Percentiles rank a stretch among this genome's conserved stretches.
phyloP scores from a whole-genome alignment of 148 eudicot species.

The Chenopodium suecicum region DNA sequence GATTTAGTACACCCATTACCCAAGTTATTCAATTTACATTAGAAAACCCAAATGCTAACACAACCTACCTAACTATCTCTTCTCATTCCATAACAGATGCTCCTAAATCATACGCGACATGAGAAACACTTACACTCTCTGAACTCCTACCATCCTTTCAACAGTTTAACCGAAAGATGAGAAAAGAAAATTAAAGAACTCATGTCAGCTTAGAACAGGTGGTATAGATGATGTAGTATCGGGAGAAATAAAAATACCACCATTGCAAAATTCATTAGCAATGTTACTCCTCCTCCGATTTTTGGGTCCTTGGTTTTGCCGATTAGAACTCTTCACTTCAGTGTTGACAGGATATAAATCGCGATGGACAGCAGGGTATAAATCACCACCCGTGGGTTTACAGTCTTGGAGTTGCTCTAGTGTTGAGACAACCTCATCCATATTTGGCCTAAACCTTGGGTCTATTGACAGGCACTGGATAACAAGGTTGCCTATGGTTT shows the following conservation, averaged over 20 bases:
- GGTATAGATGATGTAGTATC: not conserved
- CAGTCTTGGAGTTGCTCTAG: constrained; percentile 55
- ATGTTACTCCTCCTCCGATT: constrained; percentile 5
- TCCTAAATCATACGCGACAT: not conserved
- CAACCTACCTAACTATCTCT: constrained; percentile 6
- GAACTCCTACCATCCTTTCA: not conserved
- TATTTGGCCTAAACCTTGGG: constrained; percentile 64
- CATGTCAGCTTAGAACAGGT: constrained; percentile 20
- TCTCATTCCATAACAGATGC: constrained; percentile 4
- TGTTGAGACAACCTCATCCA: constrained; percentile 59
- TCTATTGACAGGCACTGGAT: constrained; percentile 64
- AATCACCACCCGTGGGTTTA: not conserved
- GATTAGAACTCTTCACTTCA: not conserved
- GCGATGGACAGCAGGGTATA: constrained; percentile 2
- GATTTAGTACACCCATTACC: not conserved
- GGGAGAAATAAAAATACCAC: constrained; percentile 10
- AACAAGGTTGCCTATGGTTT: constrained; percentile 51
- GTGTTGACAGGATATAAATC: constrained; percentile 25
- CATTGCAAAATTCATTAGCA: constrained; percentile 7
- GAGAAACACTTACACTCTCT: not conserved
- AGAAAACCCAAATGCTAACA: not conserved
- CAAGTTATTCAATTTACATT: constrained; percentile 1
- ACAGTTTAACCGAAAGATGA: not conserved
- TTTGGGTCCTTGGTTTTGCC: constrained; percentile 5
- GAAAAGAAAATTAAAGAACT: not conserved